A percentile compares a stretch with the other conserved stretches of the same genome.
phyloP scores from a whole-genome alignment of 1,284 basidiomycete species.

The Puccinia horiana region DNA sequence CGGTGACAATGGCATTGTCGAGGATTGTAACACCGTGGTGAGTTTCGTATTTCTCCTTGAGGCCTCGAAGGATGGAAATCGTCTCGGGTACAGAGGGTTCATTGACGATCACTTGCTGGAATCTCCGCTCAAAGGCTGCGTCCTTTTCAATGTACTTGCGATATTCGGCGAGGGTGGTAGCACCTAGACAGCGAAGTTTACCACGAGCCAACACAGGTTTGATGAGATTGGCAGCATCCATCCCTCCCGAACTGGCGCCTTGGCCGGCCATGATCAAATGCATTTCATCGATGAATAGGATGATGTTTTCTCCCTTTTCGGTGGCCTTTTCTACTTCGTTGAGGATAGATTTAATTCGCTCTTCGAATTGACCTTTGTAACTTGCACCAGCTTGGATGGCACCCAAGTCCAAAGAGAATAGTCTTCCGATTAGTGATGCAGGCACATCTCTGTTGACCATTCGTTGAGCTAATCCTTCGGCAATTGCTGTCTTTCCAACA shows the following conservation, averaged over 20 bases:
- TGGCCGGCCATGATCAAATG: constrained; percentile 77
- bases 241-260: constrained; percentile 58
- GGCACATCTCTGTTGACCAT: constrained; percentile 94
- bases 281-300: constrained; percentile 90
- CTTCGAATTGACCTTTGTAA: constrained; percentile 96
- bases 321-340: constrained; percentile 86
- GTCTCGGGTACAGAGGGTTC: constrained; percentile 89
- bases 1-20: constrained; percentile 84
- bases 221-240: constrained; percentile 71
- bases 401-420: constrained; percentile 79
- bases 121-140: constrained; percentile 86
- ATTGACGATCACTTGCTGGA: constrained; percentile 84
- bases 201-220: constrained; percentile 69
- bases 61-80: constrained; percentile 87
- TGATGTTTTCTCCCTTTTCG: constrained; percentile 78
- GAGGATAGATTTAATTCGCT: constrained; percentile 79
- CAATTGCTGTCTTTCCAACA: constrained; percentile 90
- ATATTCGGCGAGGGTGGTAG: constrained; percentile 91
- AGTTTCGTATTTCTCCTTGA: constrained; percentile 74
- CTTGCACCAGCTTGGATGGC: constrained; percentile 88
- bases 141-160: constrained; percentile 89
- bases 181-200: constrained; percentile 85
- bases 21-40: constrained; percentile 68
- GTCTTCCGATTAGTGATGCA: constrained; percentile 73
- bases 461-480: constrained; percentile 92